Percentiles rank a stretch among this genome's conserved stretches.
phyloP scores from a whole-genome alignment of 129 eudicot genomes.

The Helianthus annuus region DNA sequence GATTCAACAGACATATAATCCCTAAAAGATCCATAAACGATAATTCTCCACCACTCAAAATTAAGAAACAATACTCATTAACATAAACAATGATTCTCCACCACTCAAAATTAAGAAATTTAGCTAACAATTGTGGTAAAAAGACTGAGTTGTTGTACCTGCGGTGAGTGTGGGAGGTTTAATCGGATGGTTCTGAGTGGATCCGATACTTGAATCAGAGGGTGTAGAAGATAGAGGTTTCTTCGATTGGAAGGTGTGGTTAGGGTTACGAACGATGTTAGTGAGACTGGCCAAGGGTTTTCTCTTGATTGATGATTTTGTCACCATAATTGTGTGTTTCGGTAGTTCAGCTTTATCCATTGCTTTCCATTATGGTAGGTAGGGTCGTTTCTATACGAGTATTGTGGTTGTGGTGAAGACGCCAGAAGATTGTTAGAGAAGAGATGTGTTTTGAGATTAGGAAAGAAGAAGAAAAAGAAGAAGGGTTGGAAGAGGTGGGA shows the following conservation, averaged over 20 bases:
- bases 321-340: slow-evolving; percentile 15
- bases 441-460: neutral
- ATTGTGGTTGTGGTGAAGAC: slow-evolving; percentile 2
- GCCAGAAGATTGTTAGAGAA: slow-evolving; percentile 31
- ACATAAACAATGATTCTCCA: neutral
- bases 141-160: neutral
- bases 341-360: slow-evolving; percentile 32
- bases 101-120: neutral
- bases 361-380: slow-evolving; percentile 10
- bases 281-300: slow-evolving; percentile 36
- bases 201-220: slow-evolving; percentile 40
- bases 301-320: slow-evolving; percentile 27
- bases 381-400: neutral
- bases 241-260: slow-evolving; percentile 11
- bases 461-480: too few species aligned
- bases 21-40: too few species aligned
- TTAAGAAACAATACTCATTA: neutral
- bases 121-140: neutral
- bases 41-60: too few species aligned
- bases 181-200: slow-evolving; percentile 20
- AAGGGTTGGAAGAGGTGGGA: too few species aligned
- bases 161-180: slow-evolving; percentile 10
- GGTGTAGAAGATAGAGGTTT: slow-evolving; percentile 19
- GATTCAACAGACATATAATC: too few species aligned
- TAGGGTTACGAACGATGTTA: slow-evolving; percentile 26